Evolutionary conservation across 805 yeast genomes (phyloP).

Genomic region (Kluyveromyces lactis): DNA sequence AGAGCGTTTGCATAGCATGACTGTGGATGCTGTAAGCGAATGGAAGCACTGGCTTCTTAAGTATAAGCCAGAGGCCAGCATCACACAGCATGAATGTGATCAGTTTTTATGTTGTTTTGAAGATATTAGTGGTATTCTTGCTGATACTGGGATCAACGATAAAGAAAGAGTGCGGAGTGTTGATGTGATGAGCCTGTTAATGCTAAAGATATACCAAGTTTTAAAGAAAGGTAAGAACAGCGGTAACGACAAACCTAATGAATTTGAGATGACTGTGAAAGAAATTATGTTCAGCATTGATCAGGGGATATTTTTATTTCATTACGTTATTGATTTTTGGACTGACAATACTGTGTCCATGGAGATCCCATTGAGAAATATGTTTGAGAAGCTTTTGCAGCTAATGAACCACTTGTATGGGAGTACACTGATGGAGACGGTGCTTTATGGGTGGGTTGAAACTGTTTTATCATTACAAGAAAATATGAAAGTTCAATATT

Average conservation of each 20-base stretch:
- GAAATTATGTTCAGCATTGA: constrained; percentile 14
- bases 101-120: constrained; percentile 2
- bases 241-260: constrained; percentile 10
- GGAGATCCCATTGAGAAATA: constrained; percentile 56
- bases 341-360: constrained; percentile 63
- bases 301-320: constrained; percentile 32
- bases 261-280: constrained; percentile 6
- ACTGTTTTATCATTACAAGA: constrained; percentile 36
- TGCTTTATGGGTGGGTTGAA: constrained; percentile 40
- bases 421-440: constrained; percentile 11
- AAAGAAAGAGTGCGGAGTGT: constrained; percentile 33
- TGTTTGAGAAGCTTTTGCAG: constrained; percentile 45
- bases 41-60: constrained; percentile 1
- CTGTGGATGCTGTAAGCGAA: neutral
- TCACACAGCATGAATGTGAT: neutral
- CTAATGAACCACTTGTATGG: constrained; percentile 29
- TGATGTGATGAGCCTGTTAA: constrained; percentile 61
- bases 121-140: constrained; percentile 3
- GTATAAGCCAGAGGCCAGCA: neutral
- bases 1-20: neutral
- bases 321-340: constrained; percentile 59
- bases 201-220: constrained; percentile 45
- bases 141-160: constrained; percentile 6
- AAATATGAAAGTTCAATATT: constrained; percentile 53
- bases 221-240: constrained; percentile 10